Conservation (phyloP, 345 rosid genomes). For the Aurinia saxatilis region DNA sequence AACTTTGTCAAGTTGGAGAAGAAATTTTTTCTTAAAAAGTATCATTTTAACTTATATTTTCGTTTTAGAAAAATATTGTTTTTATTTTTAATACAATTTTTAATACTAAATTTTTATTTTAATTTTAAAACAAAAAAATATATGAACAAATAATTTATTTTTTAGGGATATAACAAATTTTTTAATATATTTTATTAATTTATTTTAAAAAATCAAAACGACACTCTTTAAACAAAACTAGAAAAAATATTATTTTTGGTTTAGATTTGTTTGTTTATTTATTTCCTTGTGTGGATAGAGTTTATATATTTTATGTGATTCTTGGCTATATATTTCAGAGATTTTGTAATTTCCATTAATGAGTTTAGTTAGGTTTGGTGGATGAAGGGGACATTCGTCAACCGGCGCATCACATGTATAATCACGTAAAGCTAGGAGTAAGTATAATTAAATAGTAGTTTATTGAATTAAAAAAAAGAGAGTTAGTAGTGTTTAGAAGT, state of each 20-base stretch:
- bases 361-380: conserved; percentile 6
- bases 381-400: background rate
- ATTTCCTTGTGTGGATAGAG: background rate
- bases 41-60: no score
- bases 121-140: no score
- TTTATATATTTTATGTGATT: background rate
- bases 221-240: no score
- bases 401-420: background rate
- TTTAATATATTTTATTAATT: no score
- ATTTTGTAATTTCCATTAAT: background rate
- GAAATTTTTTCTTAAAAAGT: background rate
- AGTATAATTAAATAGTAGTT: background rate
- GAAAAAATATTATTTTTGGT: no score
- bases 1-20: conserved; percentile 8
- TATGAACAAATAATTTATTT: no score
- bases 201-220: no score
- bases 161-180: no score
- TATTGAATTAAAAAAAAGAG: background rate
- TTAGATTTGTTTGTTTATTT: background rate
- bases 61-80: no score
- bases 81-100: no score
- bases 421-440: background rate
- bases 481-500: background rate
- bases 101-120: no score
- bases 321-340: background rate